Evolutionary conservation across 257 asterid genomes (phyloP), one percentile per base, ranked within the genome.

Genomic region (Paraleonurus japonicus): DNA sequence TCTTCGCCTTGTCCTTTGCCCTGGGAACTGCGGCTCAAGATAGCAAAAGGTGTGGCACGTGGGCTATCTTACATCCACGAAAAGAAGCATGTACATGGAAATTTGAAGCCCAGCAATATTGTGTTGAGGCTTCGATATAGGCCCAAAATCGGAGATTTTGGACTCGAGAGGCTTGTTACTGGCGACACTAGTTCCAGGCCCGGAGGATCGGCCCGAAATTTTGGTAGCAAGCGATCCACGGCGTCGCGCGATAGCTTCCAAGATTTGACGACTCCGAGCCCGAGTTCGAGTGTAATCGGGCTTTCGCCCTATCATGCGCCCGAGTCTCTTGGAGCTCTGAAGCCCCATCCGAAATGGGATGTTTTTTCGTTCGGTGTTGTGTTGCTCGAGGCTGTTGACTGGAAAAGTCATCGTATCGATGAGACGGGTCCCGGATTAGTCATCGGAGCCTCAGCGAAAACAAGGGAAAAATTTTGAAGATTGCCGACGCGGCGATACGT

Each of bases 31-130:
- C 84, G 98, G 86, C 87, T 92, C 63, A 90, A 81, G 90, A 83
- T 90, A 65, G 96, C 95, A 3, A 88, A 80, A 78, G 97, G 98
- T 0, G 92, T 92, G 74, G 98, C 98, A 13, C 92, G 96, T 65
- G 98, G 97, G 58, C 84, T 92, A 7, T 30, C 67, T 35, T 90
- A 92, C 74, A 83, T 92, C 79, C 96, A 90, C 74, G 96, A 90
- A 26, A 88, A 85, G 79, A 90, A 92, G 62, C 96, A 92, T 27
- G 96, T 92, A 64, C 98, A 92, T 37, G 98, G 96, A 7, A 92
- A 90, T 69, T 75, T 92, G 61, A 92, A 92, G 85, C 98, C 96
- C 83, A 88, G 80, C 51, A 92, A 88, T 75, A 84, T 92, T 58
- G 75, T 92, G 1, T 72, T 92, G 67, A n/a, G 90, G 95, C 62